Evolutionary conservation across 106 monocot genomes (phyloP).

Genomic region (Cymbidium sinense): DNA sequence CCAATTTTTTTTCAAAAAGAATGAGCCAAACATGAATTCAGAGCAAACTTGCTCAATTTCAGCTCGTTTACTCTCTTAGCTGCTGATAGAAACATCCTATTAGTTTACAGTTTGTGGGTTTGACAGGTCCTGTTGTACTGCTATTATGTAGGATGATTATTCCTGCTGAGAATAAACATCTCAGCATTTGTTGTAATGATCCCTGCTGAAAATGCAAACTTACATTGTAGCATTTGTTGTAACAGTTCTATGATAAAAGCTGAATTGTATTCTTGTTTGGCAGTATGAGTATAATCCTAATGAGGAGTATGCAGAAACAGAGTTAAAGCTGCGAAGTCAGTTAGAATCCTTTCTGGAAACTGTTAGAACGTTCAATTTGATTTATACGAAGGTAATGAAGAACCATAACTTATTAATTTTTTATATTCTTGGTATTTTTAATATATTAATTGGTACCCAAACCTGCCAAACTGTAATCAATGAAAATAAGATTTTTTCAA

Average conservation of each 20-base stretch:
- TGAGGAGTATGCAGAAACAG: conserved; percentile 87
- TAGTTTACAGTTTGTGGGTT: not conserved
- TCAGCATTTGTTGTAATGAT: not conserved
- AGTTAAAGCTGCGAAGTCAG: conserved; percentile 55
- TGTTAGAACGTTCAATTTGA: conserved; percentile 80
- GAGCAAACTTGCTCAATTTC: no score
- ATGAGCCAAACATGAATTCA: no score
- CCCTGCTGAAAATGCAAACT: not conserved
- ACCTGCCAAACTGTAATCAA: not conserved
- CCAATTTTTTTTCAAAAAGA: no score
- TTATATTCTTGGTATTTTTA: not conserved
- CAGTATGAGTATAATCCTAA: conserved; percentile 95
- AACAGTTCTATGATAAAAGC: not conserved
- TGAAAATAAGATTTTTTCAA: not conserved
- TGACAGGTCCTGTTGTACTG: not conserved
- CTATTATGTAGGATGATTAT: not conserved
- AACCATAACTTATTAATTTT: not conserved
- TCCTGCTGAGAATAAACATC: not conserved
- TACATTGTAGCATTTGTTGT: not conserved
- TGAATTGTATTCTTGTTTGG: not conserved
- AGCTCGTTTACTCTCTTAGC: no score
- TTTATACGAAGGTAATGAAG: conserved; percentile 73
- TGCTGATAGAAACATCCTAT: no score
- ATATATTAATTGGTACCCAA: not conserved
- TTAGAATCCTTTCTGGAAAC: conserved; percentile 89